These are phyloP conservation scores for Sporothrix sp. DNA, from an alignment of 2,329 filamentous ascomycete genomes.

Conservation along the genomic window DNA sequence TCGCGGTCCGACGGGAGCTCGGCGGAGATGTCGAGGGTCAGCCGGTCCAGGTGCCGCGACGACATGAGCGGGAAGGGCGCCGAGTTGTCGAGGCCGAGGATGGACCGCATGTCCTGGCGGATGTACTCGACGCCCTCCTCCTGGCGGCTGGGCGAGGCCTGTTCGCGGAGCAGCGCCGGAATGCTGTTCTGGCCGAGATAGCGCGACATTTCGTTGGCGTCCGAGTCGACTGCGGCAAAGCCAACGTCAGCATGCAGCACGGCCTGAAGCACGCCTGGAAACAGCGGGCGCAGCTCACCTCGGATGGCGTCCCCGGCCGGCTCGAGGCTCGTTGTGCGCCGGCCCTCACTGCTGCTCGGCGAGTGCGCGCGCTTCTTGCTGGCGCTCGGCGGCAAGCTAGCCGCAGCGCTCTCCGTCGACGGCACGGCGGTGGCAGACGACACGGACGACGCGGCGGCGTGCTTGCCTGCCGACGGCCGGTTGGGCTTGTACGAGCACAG, in stretches of 20 bases:
- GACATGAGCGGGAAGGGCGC: constrained; percentile 61
- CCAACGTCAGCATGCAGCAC: not conserved
- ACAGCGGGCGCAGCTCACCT: constrained; percentile 13
- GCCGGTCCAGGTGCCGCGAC: constrained; percentile 47
- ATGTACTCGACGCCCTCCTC: constrained; percentile 45
- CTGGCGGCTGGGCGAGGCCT: constrained; percentile 43
- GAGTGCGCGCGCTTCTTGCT: constrained; percentile 36
- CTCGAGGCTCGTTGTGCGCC: constrained; percentile 17
- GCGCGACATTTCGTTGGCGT: constrained; percentile 44
- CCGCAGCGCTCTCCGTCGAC: constrained; percentile 1
- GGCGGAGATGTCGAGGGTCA: constrained; percentile 50
- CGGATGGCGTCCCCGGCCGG: constrained; percentile 13
- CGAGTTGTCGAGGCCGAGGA: constrained; percentile 55
- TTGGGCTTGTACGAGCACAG: constrained; percentile 60
- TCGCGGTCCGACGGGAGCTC: constrained; percentile 56
- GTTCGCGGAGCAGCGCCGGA: constrained; percentile 53
- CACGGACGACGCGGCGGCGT: constrained; percentile 24
- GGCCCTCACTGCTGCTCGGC: constrained; percentile 30
- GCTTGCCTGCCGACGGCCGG: constrained; percentile 31
- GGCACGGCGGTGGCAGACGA: not conserved
- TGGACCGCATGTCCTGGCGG: constrained; percentile 55
- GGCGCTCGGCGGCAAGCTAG: constrained; percentile 16
- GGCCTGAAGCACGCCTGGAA: not conserved
- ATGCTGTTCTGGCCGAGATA: constrained; percentile 61
- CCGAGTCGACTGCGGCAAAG: constrained; percentile 37